Evolutionary conservation across 805 yeast genomes (phyloP).

Genomic region (Sungouiella thailandica): DNA sequence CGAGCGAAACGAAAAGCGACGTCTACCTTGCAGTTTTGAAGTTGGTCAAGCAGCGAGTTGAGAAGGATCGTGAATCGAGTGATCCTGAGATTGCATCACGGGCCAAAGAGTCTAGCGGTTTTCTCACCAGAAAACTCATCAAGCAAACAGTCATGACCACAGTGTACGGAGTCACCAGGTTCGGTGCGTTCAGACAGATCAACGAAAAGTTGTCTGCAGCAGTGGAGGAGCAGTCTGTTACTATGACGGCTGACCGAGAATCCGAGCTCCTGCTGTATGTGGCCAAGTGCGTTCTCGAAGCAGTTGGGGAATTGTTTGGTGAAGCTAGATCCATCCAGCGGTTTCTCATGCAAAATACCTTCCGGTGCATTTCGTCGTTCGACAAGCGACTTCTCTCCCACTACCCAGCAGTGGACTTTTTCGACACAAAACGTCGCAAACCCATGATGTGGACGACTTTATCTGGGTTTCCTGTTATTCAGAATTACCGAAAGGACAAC

Average conservation of each 20-base stretch:
- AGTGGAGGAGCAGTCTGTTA: background rate
- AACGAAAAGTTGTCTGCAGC: slow-evolving; percentile 1
- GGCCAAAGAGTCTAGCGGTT: slow-evolving; percentile 12
- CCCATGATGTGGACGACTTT: slow-evolving; percentile 41
- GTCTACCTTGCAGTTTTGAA: slow-evolving; percentile 30
- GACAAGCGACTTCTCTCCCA: slow-evolving; percentile 12
- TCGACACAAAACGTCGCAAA: slow-evolving; percentile 15
- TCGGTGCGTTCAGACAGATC: slow-evolving; percentile 35
- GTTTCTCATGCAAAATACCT: slow-evolving; percentile 31
- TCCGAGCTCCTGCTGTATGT: slow-evolving; percentile 4
- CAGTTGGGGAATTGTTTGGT: slow-evolving; percentile 22
- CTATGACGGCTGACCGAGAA: background rate
- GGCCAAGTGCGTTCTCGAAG: slow-evolving; percentile 9
- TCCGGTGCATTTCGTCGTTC: slow-evolving; percentile 24
- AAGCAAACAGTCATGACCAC: slow-evolving; percentile 43
- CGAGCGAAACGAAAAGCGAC: slow-evolving; percentile 22
- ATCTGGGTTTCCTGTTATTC: slow-evolving; percentile 39
- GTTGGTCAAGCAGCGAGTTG: slow-evolving; percentile 14
- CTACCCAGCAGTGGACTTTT: slow-evolving; percentile 14
- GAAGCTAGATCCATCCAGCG: slow-evolving; percentile 30
- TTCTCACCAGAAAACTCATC: slow-evolving; percentile 28
- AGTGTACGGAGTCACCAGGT: slow-evolving; percentile 39
- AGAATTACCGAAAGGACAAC: slow-evolving; percentile 23
- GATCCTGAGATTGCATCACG: slow-evolving; percentile 2
- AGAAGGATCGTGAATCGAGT: slow-evolving; percentile 3